Evolutionary conservation across 129 eudicot species (phyloP), one percentile per base, ranked within the genome.

Genomic region (Escallonia rubra): DNA sequence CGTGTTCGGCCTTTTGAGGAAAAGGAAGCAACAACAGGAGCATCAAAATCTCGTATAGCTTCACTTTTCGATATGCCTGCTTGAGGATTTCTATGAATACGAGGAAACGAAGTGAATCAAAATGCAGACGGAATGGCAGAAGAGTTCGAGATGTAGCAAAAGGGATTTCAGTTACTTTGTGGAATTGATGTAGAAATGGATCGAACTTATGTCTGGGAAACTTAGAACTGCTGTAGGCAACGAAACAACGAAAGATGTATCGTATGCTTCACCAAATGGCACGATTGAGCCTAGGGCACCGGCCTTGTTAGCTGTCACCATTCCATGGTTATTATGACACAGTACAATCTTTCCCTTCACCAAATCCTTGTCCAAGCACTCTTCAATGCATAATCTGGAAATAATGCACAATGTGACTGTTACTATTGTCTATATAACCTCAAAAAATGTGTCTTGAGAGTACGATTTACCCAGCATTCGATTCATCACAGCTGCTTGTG

Each of bases 341-440:
- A 78, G 23, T 4, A 86, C 78, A 8, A 86, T 81, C 57, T 86
- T 86, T 41, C 81, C 82, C 57, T 75, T 68, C 38, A 83, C 82
- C 46, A 68, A 12, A 3, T 47, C 38, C 0, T 10, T 7, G 10
- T 80, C 82, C 15, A 86, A 49, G 70, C 94, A 86, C 9, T 8
- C n/a, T 1, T 2, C 0, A 10, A 0, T 1, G 34, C 85, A 81
- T 0, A 0, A 0, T 67, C 85, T 82, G 73, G 8, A 61, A 66
- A 59, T 0, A 3, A 8, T 65, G 7, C 40, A 38, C 4, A 46
- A 12, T 59, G 34, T 23, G 34, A 23, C 34, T 23, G 1, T 23
- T 9, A 12, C 6, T 48, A 7, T 48, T 48, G 10, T 48, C 9
- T 49, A 49, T 2, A 49, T 49, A 8, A 8, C 7, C 12, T 8